These are phyloP conservation scores for Fusarium sulawesiense DNA, from an alignment of 2,329 filamentous ascomycete genomes.

Conservation along the genomic window DNA sequence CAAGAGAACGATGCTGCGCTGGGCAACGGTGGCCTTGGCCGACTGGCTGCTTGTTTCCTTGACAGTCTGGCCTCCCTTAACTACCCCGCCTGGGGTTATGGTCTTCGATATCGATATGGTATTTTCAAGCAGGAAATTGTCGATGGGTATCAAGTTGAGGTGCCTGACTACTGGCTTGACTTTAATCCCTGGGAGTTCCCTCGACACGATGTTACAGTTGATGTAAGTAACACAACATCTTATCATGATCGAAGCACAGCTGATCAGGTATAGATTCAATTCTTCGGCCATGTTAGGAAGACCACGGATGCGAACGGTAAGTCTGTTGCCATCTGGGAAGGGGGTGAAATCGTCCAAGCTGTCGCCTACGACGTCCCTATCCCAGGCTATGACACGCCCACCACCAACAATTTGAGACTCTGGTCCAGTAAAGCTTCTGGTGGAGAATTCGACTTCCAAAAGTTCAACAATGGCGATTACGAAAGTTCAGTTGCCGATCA, in stretches of 20 bases:
- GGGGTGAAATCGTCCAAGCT: constrained; percentile 90
- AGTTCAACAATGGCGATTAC: constrained; percentile 98
- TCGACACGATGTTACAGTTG: constrained; percentile 92
- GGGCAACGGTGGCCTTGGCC: constrained; percentile 94
- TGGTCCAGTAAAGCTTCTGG: constrained; percentile 98
- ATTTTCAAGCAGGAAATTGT: constrained; percentile 99
- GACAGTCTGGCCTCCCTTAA: constrained; percentile 95
- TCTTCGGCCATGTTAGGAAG: constrained; percentile 88
- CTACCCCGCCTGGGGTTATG: constrained; percentile 97
- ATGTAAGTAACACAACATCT: constrained; percentile 62
- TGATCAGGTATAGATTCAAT: constrained; percentile 75
- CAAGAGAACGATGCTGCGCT: constrained; percentile 97
- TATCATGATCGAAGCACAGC: background rate
- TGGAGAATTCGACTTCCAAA: constrained; percentile 98
- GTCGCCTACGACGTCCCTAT: constrained; percentile 94
- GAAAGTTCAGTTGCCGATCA: constrained; percentile 98
- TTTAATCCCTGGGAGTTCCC: constrained; percentile 99
- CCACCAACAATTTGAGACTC: constrained; percentile 95
- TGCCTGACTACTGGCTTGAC: constrained; percentile 98
- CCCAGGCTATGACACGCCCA: constrained; percentile 87
- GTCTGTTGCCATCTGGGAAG: constrained; percentile 82
- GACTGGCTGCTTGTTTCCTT: constrained; percentile 95
- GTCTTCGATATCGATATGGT: constrained; percentile 92
- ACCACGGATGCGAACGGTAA: constrained; percentile 81
- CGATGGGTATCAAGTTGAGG: constrained; percentile 96